Conservation (phyloP, 768 basidiomycete species). For the Krasilnikovozyma curviuscula region DNA sequence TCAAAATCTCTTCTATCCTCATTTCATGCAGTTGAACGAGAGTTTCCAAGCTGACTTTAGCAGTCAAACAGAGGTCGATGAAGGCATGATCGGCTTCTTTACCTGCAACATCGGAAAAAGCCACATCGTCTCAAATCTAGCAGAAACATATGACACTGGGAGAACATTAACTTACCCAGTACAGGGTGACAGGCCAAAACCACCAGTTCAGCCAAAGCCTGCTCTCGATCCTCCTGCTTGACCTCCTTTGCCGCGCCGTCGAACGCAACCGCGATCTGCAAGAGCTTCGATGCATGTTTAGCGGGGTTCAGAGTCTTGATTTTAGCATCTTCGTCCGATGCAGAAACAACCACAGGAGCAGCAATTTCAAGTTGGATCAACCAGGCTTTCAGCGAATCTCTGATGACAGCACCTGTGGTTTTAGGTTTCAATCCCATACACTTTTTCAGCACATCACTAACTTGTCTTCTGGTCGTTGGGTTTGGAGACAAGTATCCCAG, state of each 20-base stretch:
- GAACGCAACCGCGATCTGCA: constrained; percentile 37
- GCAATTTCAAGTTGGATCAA: constrained; percentile 9
- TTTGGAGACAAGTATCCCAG: constrained; percentile 43
- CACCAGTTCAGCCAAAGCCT: constrained; percentile 37
- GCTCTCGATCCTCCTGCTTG: constrained; percentile 30
- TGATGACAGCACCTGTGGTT: constrained; percentile 36
- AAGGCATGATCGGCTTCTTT: constrained; percentile 4
- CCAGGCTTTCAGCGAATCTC: constrained; percentile 38
- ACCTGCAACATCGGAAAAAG: not conserved
- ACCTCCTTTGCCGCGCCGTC: constrained; percentile 26
- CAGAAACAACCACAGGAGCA: constrained; percentile 15
- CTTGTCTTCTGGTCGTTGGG: constrained; percentile 36
- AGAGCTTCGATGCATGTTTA: constrained; percentile 33
- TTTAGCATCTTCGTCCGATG: constrained; percentile 27
- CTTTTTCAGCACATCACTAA: constrained; percentile 31
- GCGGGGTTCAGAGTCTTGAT: constrained; percentile 34
- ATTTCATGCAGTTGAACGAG: constrained; percentile 12
- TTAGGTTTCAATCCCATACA: constrained; percentile 31
- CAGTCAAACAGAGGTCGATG: constrained; percentile 4
- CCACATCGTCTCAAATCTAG: too few relatives aligned
- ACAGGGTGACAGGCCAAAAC: constrained; percentile 55
- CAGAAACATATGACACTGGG: not conserved
- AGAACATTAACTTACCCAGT: constrained; percentile 11
- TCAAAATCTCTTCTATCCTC: too few relatives aligned
- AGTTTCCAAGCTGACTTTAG: constrained; percentile 4